These are phyloP conservation scores for Hypoxylon crocopeplum DNA, from an alignment of 495 filamentous ascomycete species.

Conservation along the genomic window DNA sequence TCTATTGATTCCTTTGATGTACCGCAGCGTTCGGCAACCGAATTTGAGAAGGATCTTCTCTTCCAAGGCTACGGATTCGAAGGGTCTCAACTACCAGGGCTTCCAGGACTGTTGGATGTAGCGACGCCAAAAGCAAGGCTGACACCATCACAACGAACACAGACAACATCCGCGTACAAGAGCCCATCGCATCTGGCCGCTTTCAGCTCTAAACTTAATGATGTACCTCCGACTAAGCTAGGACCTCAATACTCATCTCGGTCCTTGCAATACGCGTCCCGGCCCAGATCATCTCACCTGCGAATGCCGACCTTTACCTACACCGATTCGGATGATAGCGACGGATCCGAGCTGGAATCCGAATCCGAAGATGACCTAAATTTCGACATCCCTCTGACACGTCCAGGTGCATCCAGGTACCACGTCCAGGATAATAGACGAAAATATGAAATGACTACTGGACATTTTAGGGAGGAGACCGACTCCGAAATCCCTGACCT, in stretches of 20 bases:
- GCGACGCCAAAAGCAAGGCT: conserved; percentile 4
- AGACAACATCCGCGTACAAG: not conserved
- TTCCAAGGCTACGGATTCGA: conserved; percentile 48
- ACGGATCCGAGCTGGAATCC: conserved; percentile 1
- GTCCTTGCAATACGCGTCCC: conserved; percentile 7
- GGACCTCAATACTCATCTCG: conserved; percentile 10
- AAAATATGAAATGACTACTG: not conserved
- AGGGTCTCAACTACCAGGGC: conserved; percentile 47
- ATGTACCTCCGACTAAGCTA: not conserved
- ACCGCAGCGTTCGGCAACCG: conserved; percentile 37
- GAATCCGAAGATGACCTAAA: conserved; percentile 37
- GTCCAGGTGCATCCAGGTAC: conserved; percentile 3
- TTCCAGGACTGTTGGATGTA: conserved; percentile 46
- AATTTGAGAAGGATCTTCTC: conserved; percentile 54
- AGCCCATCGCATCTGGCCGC: conserved; percentile 1
- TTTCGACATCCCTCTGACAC: conserved; percentile 35
- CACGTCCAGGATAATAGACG: conserved; percentile 5
- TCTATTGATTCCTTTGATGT: conserved; percentile 43
- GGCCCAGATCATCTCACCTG: conserved; percentile 6
- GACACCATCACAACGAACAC: conserved; percentile 2
- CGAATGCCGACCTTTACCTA: conserved; percentile 26
- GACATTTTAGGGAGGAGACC: conserved; percentile 19
- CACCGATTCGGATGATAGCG: conserved; percentile 22
- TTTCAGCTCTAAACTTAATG: conserved; percentile 7
- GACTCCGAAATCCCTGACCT: conserved; percentile 35